Base-by-base conservation (phyloP, 2,329 filamentous ascomycete genomes). In the Xylaria arbuscula region DNA sequence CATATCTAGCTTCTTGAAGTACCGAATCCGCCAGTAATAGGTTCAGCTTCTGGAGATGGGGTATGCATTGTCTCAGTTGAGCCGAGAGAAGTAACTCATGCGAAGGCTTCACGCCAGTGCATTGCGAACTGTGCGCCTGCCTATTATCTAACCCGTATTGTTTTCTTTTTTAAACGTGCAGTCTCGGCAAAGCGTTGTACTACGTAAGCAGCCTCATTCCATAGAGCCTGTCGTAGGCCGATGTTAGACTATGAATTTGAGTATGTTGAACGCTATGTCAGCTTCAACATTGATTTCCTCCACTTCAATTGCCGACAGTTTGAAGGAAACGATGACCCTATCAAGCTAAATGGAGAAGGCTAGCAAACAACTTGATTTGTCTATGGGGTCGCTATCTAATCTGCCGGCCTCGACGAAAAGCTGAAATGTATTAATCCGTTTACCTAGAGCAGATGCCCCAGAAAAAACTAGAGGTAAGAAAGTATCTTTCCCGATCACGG, bases 81-180 rank as follows among this genome's bases (percentile, higher is more conserved):
- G 24, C 38, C 36, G 11, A 53, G 48, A 59, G 19, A 32, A 45
- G 28, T 60, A 60, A 48, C 19, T 32, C 28, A 8, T 54, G 48
- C 22, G 62, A 65, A 38, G 40, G 24, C 36, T 28, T 54, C 38
- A 13, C 40, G 40, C 17, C 19, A 32, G 5, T 48, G 40, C 34
- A 32, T 42, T 28, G 19, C 8, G 40, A 48, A 32, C 32, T 45
- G 8, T 53, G 36, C 36, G 38, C 10, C 7, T 17, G 11, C 45
- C 10, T 24, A 48, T 24, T 3, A 28, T 22, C 10, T 6, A n/a
- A 19, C 22, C 17, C 22, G 9, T 48, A 3, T n/a, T 48, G 3
- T 24, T 38, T 54, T 36, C 28, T 6, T 22, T 17, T 36, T 10
- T 38, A 10, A 38, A 15, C 5, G 34, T 19, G 3, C 32, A 13